Evolutionary conservation across 129 eudicot species (phyloP).

Genomic region (Ambrosia artemisiifolia): DNA sequence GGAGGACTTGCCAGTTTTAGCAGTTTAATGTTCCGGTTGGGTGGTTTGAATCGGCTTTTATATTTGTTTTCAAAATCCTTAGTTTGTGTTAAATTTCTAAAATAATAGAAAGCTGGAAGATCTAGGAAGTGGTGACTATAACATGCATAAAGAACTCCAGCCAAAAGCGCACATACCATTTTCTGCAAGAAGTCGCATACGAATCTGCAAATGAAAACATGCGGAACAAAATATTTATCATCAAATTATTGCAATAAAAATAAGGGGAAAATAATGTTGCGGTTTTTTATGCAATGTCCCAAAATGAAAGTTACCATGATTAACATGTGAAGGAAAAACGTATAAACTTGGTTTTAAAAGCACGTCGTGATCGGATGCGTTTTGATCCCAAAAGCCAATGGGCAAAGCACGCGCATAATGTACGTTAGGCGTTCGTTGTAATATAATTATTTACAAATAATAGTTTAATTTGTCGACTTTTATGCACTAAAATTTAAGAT

Average conservation of each 20-base stretch:
- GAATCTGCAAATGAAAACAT: slow-evolving; percentile 54
- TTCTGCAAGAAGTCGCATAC: slow-evolving; percentile 75
- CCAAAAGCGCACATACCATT: slow-evolving; percentile 50
- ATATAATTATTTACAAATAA: too few relatives aligned
- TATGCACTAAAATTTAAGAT: too few relatives aligned
- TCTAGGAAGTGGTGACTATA: background rate
- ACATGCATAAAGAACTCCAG: background rate
- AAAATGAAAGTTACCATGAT: background rate
- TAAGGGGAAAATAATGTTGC: background rate
- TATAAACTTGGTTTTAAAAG: too few relatives aligned
- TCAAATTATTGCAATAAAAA: background rate
- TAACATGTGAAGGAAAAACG: slow-evolving; percentile 6
- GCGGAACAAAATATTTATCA: slow-evolving; percentile 13
- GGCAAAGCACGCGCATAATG: too few relatives aligned
- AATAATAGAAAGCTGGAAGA: background rate
- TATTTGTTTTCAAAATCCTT: background rate
- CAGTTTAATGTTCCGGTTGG: background rate
- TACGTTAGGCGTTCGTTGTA: too few relatives aligned
- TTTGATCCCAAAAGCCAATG: too few relatives aligned
- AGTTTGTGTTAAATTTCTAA: background rate
- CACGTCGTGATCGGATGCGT: too few relatives aligned
- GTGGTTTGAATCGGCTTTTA: background rate
- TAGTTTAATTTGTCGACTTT: too few relatives aligned
- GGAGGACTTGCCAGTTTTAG: too few relatives aligned
- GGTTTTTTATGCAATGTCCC: background rate